Evolutionary conservation across 2,329 filamentous ascomycete species (phyloP).

Genomic region (Meredithiella fracta): DNA sequence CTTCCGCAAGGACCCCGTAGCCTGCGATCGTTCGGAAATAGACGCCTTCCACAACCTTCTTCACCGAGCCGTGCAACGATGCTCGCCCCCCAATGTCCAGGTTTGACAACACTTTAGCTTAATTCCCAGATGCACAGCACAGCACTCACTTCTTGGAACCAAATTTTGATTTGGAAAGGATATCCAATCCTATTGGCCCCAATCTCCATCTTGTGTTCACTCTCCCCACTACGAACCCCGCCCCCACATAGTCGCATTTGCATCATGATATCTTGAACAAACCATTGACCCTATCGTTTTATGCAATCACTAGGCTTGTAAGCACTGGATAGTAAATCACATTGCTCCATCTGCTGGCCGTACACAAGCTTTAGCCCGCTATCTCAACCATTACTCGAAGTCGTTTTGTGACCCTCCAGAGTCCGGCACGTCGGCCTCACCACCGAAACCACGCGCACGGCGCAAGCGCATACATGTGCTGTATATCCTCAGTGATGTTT

Average conservation of each 20-base stretch:
- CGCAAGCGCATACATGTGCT: constrained; percentile 59
- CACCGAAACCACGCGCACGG: constrained; percentile 19
- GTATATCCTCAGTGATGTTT: constrained; percentile 61
- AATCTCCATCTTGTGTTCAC: constrained; percentile 15
- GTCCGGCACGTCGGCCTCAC: neutral
- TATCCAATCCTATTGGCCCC: neutral
- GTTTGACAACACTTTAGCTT: constrained; percentile 42
- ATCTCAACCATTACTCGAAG: constrained; percentile 50
- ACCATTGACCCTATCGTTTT: constrained; percentile 21
- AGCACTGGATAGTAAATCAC: constrained; percentile 65
- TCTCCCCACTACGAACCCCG: neutral
- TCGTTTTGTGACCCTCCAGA: constrained; percentile 7
- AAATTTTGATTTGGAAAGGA: neutral
- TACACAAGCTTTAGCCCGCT: constrained; percentile 54
- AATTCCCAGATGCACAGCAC: constrained; percentile 11
- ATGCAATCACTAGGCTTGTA: constrained; percentile 51
- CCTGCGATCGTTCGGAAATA: constrained; percentile 52
- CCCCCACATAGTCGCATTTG: constrained; percentile 4
- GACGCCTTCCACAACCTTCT: constrained; percentile 51
- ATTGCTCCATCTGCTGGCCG: constrained; percentile 51
- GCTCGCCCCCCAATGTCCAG: constrained; percentile 72
- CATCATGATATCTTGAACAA: constrained; percentile 19
- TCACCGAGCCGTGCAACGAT: constrained; percentile 48
- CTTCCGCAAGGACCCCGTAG: constrained; percentile 55
- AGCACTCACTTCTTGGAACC: neutral